Percentiles rank a stretch among this genome's conserved stretches.
phyloP scores from a whole-genome alignment of 1,284 basidiomycete genomes.

The Puccinia novopanici region DNA sequence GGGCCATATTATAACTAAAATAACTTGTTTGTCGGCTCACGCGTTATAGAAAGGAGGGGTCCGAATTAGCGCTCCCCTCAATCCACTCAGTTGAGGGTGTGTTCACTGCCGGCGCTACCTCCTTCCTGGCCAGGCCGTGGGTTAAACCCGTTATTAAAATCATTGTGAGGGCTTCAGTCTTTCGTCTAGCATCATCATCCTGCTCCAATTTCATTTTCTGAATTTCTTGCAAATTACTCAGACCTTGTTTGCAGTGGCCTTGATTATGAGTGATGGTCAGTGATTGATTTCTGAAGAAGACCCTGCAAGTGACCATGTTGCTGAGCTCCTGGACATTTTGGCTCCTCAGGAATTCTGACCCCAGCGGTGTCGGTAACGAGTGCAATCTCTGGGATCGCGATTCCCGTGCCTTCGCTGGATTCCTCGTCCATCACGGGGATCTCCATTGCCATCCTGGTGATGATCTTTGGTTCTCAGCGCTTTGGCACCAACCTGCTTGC shows the following conservation, averaged over 20 bases:
- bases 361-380: constrained; percentile 71
- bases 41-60: constrained; percentile 32
- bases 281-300: not conserved
- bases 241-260: constrained; percentile 50
- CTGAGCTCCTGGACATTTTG: not conserved
- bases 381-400: constrained; percentile 69
- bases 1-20: too few species aligned
- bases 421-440: constrained; percentile 64
- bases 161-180: constrained; percentile 19
- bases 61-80: constrained; percentile 33
- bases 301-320: not conserved
- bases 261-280: constrained; percentile 51
- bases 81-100: constrained; percentile 26
- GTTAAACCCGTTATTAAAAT: constrained; percentile 47
- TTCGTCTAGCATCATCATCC: not conserved
- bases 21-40: not conserved
- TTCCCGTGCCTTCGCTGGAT: constrained; percentile 65
- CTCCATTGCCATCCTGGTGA: constrained; percentile 67
- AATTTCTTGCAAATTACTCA: not conserved
- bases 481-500: constrained; percentile 67
- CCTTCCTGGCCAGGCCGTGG: constrained; percentile 24
- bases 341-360: constrained; percentile 59
- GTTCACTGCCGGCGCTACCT: constrained; percentile 27
- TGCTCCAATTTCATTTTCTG: not conserved
- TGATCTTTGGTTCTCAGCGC: constrained; percentile 66